Conservation (phyloP, 1,284 basidiomycete species). For the Sanghuangporus baumii region DNA sequence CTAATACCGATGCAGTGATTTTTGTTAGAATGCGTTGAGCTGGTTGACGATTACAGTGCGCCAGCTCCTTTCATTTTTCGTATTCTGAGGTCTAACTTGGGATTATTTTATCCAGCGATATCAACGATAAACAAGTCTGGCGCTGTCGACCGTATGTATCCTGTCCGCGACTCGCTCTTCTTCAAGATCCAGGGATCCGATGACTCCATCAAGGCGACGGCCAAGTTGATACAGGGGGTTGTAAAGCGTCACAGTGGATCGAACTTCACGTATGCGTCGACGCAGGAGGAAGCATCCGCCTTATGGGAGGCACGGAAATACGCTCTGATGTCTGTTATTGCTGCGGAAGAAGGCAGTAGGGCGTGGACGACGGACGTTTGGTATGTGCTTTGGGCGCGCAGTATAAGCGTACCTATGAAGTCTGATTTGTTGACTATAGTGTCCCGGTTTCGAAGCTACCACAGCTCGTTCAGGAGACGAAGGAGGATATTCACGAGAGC, state of each 20-base stretch:
- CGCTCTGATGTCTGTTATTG: slow-evolving; percentile 41
- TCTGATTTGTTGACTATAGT: slow-evolving; percentile 12
- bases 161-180: slow-evolving; percentile 42
- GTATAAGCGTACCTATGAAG: neutral
- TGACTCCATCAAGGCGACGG: slow-evolving; percentile 36
- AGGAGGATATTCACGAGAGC: slow-evolving; percentile 33
- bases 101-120: slow-evolving; percentile 5
- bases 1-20: neutral
- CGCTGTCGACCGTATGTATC: slow-evolving; percentile 29
- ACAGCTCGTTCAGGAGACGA: slow-evolving; percentile 29
- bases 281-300: slow-evolving; percentile 40
- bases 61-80: slow-evolving; percentile 23
- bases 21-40: slow-evolving; percentile 36
- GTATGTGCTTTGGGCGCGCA: slow-evolving; percentile 19
- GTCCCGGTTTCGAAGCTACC: slow-evolving; percentile 18
- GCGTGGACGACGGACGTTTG: slow-evolving; percentile 49
- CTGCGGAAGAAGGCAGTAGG: slow-evolving; percentile 32
- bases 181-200: slow-evolving; percentile 46
- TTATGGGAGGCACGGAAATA: slow-evolving; percentile 51
- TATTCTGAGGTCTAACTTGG: slow-evolving; percentile 38
- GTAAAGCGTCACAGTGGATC: slow-evolving; percentile 38
- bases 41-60: slow-evolving; percentile 33
- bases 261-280: slow-evolving; percentile 43
- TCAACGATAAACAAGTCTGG: slow-evolving; percentile 16
- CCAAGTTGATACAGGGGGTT: slow-evolving; percentile 32